Evolutionary conservation across 345 rosid species (phyloP), one percentile per base, ranked within the genome.

Genomic region (Citrus trifoliata): DNA sequence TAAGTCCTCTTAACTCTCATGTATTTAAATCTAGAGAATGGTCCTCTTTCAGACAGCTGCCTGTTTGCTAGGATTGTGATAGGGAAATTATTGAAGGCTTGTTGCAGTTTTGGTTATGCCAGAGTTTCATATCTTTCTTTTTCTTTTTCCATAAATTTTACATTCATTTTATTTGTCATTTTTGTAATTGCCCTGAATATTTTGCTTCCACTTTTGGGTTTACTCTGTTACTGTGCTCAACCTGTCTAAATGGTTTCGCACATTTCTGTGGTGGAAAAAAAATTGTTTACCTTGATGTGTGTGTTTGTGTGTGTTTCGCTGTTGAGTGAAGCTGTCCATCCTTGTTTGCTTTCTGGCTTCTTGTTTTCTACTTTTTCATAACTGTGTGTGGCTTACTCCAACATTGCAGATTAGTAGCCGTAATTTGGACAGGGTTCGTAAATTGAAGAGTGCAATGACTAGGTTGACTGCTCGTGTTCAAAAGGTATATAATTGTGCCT

Each of bases 371-470:
- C 12, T 53, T 65, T 51, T 69, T 1, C 51, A 21, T 16, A 38
- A 28, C 62, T 32, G 8, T 74, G 60, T 46, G 25, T 27, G 38
- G 16, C 8, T 33, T 53, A 28, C 28, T 37, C 42, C 1, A 21
- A 58, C 78, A 38, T 86, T 87, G 80, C 89, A 93, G 99, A 91
- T 95, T 72, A 93, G 98, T 81, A 94, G 98, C 86, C 94, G 98
- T 74, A 93, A 96, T 79, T 84, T 96, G 93, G 99, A 96, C 79
- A 91, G 95, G 80, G 99, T 94, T 84, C 93, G 97, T 33, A 96
- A 94, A 78, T 79, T 94, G 89, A 96, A 96, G 93, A 96, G 98
- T 90, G 89, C 95, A 70, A 94, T 96, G 98, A 94, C 95, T 33
- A 90, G 98, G 81, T 85, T 96, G 84, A 94, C 98, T 76, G 98